Base-by-base conservation (phyloP, 768 basidiomycete species). In the Mycena sanguinolenta region DNA sequence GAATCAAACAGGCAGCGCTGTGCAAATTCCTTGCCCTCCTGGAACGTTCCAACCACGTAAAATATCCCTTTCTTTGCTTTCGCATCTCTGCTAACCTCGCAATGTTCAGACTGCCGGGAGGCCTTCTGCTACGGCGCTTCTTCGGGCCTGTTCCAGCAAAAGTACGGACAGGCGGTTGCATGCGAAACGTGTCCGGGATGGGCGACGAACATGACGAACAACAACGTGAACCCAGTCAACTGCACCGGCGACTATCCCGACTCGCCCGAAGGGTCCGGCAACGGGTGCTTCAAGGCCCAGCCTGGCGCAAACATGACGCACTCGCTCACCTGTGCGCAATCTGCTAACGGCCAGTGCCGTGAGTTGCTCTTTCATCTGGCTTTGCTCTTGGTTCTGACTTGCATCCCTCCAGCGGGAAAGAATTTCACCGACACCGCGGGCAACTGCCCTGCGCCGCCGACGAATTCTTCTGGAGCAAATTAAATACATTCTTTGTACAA, bases 141-240 rank as follows among this genome's bases (percentile, higher is more conserved):
- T 10, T 34, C 16, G 4, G 70, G 66, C 27, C 66, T 38, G 25
- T 72, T 64, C 57, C 65, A 67, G 21, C 14, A 39, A 49, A 10
- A 44, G 58, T 55, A 19, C 23, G 70, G 70, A 16, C 54, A 67
- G 32, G 32, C 44, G 16, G n/a, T 14, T 8, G 65, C 63, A 2
- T 72, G 70, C 27, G 49, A 36, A 4, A 67, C 65, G 3, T 72
- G 70, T 57, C 63, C 65, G n/a, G 70, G 70, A 10, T 72, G 62
- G 65, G 46, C 46, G 12, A 49, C 66, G 9, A 34, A 46, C 3
- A 13, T 21, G 9, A 46, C 21, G 21, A 64, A 72, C 52, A 44
- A 38, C 57, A 72, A 67, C 61, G 19, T 58, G 21, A 44, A 30
- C 30, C 55, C 58, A 4, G 59, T 59, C 55, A 72, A 64, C 34